Base-by-base conservation (phyloP, 345 rosid genomes). In the Reutealis trisperma region DNA sequence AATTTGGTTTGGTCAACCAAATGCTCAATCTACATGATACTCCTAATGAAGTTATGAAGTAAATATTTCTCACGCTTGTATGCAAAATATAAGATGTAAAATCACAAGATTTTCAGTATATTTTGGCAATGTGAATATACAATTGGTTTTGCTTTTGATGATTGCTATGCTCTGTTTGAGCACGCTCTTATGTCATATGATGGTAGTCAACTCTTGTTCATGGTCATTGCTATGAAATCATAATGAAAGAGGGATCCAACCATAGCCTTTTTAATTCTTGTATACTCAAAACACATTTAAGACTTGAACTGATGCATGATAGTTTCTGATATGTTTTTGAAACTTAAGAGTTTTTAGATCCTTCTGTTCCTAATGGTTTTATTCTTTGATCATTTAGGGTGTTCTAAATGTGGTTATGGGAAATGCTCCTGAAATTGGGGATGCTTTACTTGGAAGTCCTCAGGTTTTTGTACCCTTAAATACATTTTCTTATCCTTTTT, bases 381-480 rank as follows among this genome's bases (percentile, higher is more conserved):
- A 25, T 21, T 70, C 66, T 80, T 73, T 59, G 42, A 75, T 71
- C 42, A 25, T 64, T 70, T 80, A 96, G 97, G 98, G 99, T 80
- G 97, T 71, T 64, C 73, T 92, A 57, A 96, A 96, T 81, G 89
- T 96, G 73, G 90, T 92, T 41, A 91, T 90, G 95, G 95, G 99
- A 70, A 91, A 91, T 77, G 94, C 98, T 86, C 71, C 95, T 86
- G 97, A 87, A 61, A 93, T 92, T 63, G 98, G 97, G 8, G 90
- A 89, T 86, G 88, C 99, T 83, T 85, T 94, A 79, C 90, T 94
- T 64, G 59, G 90, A 41, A 93, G 95, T 77, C 34, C 95, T 79
- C 87, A 90, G 99, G 98, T 93, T 73, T 93, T 73, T 85, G 70
- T 27, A 66, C 47, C 22, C 55, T 52, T 82, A 74, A 47, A 18